A percentile compares a stretch with the other conserved stretches of the same genome.
phyloP scores from a whole-genome alignment of 495 filamentous ascomycete species.

The Hyaloscypha variabilis region DNA sequence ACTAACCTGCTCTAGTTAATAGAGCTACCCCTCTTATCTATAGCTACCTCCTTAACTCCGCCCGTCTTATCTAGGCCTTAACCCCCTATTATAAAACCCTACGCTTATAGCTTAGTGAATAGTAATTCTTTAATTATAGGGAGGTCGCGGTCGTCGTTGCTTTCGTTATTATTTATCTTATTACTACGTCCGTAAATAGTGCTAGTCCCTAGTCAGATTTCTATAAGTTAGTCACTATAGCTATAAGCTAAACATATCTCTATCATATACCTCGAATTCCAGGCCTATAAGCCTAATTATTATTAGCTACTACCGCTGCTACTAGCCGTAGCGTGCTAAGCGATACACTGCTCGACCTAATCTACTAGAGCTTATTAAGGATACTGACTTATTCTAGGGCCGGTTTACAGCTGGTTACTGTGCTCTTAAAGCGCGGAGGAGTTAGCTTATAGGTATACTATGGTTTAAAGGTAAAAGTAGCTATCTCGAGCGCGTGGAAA shows the following conservation, averaged over 20 bases:
- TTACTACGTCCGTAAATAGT: conserved; percentile 7
- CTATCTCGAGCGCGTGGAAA: conserved; percentile 16
- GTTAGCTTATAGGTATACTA: conserved; percentile 20
- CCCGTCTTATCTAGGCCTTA: background rate
- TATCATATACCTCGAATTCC: conserved; percentile 24
- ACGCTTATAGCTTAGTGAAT: conserved; percentile 16
- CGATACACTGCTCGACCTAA: conserved; percentile 1
- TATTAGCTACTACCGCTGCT: conserved; percentile 17
- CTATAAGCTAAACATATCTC: conserved; percentile 23
- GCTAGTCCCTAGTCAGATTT: conserved; percentile 4
- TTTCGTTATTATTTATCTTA: conserved; percentile 16
- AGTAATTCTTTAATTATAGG: conserved; percentile 25
- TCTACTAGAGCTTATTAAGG: conserved; percentile 12
- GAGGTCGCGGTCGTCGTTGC: conserved; percentile 16
- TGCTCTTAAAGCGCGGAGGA: conserved; percentile 13
- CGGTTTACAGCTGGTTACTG: conserved; percentile 12
- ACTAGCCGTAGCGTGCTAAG: conserved; percentile 15
- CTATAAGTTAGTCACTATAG: conserved; percentile 13
- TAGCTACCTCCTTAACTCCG: conserved; percentile 21
- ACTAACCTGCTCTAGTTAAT: conserved; percentile 8
- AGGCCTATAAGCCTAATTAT: conserved; percentile 1
- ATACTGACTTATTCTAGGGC: conserved; percentile 12
- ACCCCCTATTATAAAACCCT: conserved; percentile 12
- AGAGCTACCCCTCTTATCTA: conserved; percentile 18
- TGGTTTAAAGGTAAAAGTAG: conserved; percentile 18